Evolutionary conservation across 352 stramenopile species (phyloP), one percentile per base, ranked within the genome.

Genomic region (Globisporangium lucens): DNA sequence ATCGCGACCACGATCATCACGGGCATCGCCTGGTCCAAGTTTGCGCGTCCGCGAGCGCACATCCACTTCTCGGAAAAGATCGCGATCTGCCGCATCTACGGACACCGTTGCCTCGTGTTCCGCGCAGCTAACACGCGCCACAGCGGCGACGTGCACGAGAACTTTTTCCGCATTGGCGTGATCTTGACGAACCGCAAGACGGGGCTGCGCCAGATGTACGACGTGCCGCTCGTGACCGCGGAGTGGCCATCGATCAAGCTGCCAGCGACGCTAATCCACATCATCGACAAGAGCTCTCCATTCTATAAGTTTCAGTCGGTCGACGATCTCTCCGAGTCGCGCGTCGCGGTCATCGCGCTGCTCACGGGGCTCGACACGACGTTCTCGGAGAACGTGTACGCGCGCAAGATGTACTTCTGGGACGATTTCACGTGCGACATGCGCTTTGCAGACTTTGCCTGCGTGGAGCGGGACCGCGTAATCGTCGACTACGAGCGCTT

Each of bases 331-430:
- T 89, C 78, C 0, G 73, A 84, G 52, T 90, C 84, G 33, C 84
- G 87, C 15, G 84, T 94, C 1, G 81, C 87, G 15, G 82, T 94
- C 33, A 91, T 94, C 46, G 83, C 79, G 30, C 72, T 94, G 59
- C 74, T 94, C 35, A 93, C 87, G 33, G 87, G 83, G 3, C 80
- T 94, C n/a, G 87, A 94, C 67, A 94, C 83, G 29, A 94, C 87
- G 7, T 94, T 94, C 67, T 85, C 78, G 4, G 87, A 94, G 63
- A 94, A 92, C 66, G 87, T 94, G 46, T 94, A 94, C 60, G 87
- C 87, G 15, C 87, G 87, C 22, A 91, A 93, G 59, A 93, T 91
- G 84, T 94, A 94, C 75, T 94, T 94, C 58, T 94, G 83, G 83
- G 82, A 94, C 57, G 83, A 94, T n/a, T 94, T 94, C 66, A 86